Base-by-base conservation (phyloP, 176 grass and related monocot species). In the Juncus inflexus region DNA sequence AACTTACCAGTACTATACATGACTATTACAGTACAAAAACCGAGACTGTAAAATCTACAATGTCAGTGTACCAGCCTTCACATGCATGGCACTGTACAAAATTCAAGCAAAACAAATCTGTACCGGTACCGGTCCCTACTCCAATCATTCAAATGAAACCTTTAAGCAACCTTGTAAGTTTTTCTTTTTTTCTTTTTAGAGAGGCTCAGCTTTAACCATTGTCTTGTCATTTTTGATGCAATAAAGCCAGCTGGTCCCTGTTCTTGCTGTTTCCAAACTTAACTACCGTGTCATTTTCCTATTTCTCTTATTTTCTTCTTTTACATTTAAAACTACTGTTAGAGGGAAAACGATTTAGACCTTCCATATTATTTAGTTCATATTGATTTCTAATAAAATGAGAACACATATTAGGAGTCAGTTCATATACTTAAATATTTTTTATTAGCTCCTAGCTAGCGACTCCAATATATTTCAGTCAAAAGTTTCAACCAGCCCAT, bases 161-260 rank as follows among this genome's bases (percentile, higher is more conserved):
- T 67, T 28, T n/a, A 45, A 47, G 39, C 43, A 47, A 47, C 9
- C 43, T 47, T 47, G 43, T 6, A 47, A 6, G 9, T 9, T 6
- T 47, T 47, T 47, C 43, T 6, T 47, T 47, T 5, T 47, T 5
- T 47, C 43, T 47, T 9, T 60, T 14, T 41, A 71, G 58, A 71
- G 15, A 71, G 9, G 4, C 13, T 42, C 67, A 71, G 67, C 67
- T 71, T 70, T 70, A 70, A 56, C 52, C 67, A 5, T 57, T 47
- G 54, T 59, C 5, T 42, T 71, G 67, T 71, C 67, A 60, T 71
- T 71, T 71, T 71, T 42, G 7, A 42, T 71, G 53, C 42, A 60
- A 60, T 71, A 71, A 71, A 71, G 53, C 67, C 54, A 71, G 9
- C 54, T 71, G 67, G 53, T 71, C 67, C 47, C 67, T 58, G 4